Evolutionary conservation across 495 filamentous ascomycete genomes (phyloP), one percentile per base, ranked within the genome.

Genomic region (Platismatia glauca): DNA sequence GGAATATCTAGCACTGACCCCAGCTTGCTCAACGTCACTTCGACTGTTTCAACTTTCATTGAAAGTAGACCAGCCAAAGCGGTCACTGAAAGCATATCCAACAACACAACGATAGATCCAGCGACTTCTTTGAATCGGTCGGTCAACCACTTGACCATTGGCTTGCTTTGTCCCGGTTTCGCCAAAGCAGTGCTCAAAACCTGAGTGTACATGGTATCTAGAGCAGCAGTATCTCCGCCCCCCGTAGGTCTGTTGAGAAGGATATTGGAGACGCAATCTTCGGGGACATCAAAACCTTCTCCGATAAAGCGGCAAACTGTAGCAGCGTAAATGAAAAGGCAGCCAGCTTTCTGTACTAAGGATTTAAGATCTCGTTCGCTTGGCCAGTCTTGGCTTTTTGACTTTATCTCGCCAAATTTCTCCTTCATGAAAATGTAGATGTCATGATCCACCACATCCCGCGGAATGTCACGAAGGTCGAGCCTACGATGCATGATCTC

Each of bases 301-400:
- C 18, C 29, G 41, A 76, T 67, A 56, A 75, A 80, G 16, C 73
- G 71, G 60, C 76, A 79, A 16, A 70, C 71, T 18, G 76, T 79
- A 15, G 75, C 69, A 13, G 75, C 73, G 62, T 70, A 78, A 44
- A 80, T 79, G 66, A 80, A 79, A 3, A 79, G 60, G 33, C 75
- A 74, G 43, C 68, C 68, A n/a, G 78, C 71, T 58, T 69, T 72
- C 29, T 73, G 33, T 9, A 71, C 71, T 0, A 82, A 68, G n/a
- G 27, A 37, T 27, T 67, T 7, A 53, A 78, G 69, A 12, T 18
- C 44, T 16, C 67, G 11, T 33, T 69, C 34, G 4, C 74, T 71
- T 1, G 80, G 81, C 81, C 79, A 84, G 34, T 69, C 41, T 7
- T 22, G 61, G 61, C 3, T 68, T 24, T 55, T 2, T 56, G 8